Base-by-base conservation (phyloP, 768 basidiomycete species). In the Tulasnella sp. region DNA sequence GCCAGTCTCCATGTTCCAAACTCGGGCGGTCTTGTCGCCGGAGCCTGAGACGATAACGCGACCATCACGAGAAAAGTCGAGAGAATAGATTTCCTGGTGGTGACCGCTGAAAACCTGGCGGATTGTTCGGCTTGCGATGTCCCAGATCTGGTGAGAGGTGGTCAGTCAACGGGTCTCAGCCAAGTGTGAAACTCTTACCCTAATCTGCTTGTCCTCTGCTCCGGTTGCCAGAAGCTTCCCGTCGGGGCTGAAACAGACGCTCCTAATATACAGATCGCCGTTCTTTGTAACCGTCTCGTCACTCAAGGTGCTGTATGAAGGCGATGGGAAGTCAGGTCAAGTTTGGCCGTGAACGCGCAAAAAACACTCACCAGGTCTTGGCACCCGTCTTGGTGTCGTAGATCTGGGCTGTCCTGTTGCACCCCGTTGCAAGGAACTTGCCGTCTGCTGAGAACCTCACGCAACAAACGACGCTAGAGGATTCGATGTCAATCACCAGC, bases 381-480 rank as follows among this genome's bases (percentile, higher is more conserved):
- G 82, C 83, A 9, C 96, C 96, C 0, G 93, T 92, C 85, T 93
- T 93, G 37, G 92, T 93, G 83, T 98, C 95, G 83, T 93, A 98
- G 77, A 99, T 96, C 84, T 98, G 96, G 26, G 96, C 95, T 0
- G 95, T 94, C 57, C 94, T 88, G 85, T 99, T 99, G 85, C 96
- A 99, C 16, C 97, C 97, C 5, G 97, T 98, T 40, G 97, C 97
- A 42, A 98, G 89, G 79, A 88, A 91, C 83, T 93, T 95, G 37
- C 96, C 95, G 84, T 99, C 96, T 18, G 94, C 93, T 74, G 95
- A 97, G 85, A 98, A 97, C 79, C 93, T 89, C 37, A 98, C 95
- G 82, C 96, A 98, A 81, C 96, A 94, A 11, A 93, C 92, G 32
- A 93, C 92, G 79, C 92, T 92, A 79, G 26, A 32, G 35, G 37